These are phyloP conservation scores for Phaeolepiota aurea DNA, from an alignment of 768 basidiomycete species.

Conservation along the genomic window DNA sequence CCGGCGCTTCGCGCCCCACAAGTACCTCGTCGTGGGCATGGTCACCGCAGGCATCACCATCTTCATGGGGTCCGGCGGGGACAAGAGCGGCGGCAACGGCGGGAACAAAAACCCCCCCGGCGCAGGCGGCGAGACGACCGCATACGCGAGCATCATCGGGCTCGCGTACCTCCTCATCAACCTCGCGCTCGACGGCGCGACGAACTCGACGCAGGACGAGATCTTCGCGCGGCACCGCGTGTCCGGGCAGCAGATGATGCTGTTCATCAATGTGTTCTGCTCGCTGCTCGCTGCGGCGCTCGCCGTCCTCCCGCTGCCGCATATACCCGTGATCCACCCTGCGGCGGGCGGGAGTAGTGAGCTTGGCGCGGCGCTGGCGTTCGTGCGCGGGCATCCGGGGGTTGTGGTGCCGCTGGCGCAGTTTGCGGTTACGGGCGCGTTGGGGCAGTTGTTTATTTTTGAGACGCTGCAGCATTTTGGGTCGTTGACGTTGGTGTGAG, in stretches of 20 bases:
- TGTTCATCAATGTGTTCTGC: constrained; percentile 90
- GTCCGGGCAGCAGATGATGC: constrained; percentile 97
- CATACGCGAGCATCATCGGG: constrained; percentile 62
- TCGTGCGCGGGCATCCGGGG: constrained; percentile 71
- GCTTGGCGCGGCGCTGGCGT: constrained; percentile 58
- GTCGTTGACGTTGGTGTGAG: constrained; percentile 78
- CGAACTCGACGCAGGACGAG: constrained; percentile 96
- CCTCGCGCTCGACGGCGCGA: constrained; percentile 84
- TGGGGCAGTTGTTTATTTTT: constrained; percentile 97
- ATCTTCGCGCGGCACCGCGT: constrained; percentile 74
- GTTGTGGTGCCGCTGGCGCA: constrained; percentile 67
- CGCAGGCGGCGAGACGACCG: constrained; percentile 12
- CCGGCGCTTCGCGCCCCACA: constrained; percentile 85
- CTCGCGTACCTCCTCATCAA: constrained; percentile 75
- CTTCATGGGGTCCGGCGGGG: constrained; percentile 85
- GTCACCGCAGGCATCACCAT: constrained; percentile 87
- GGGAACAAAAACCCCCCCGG: constrained; percentile 17
- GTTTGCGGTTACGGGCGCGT: constrained; percentile 84
- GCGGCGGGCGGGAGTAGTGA: constrained; percentile 51
- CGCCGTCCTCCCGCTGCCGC: constrained; percentile 65
- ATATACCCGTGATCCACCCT: constrained; percentile 79
- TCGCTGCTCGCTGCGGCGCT: constrained; percentile 65
- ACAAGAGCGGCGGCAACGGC: constrained; percentile 33
- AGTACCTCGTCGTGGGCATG: constrained; percentile 91
- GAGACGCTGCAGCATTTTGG: constrained; percentile 92